phyloP scores from a whole-genome alignment of 2,329 filamentous ascomycete genomes.

The Trichophyton rubrum region DNA sequence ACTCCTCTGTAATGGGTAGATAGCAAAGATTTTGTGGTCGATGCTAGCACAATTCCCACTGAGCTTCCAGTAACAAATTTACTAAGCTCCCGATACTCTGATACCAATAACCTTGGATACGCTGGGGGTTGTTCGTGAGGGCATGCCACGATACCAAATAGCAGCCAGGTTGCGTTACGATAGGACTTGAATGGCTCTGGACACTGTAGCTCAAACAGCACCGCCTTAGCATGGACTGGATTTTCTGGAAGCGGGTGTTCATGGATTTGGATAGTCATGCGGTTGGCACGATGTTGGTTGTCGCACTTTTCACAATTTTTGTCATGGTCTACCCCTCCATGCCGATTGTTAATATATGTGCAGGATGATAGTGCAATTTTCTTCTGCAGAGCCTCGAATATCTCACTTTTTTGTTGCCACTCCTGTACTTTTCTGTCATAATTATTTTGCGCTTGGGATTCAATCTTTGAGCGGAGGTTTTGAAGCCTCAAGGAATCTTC shows the following conservation, averaged over 20 bases:
- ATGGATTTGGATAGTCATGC: slow-evolving; percentile 36
- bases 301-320: slow-evolving; percentile 36
- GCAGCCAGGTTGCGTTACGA: slow-evolving; percentile 41
- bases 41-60: slow-evolving; percentile 30
- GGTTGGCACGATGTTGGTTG: slow-evolving; percentile 23
- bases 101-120: slow-evolving; percentile 20
- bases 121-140: background rate
- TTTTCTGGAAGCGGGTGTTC: slow-evolving; percentile 39
- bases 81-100: slow-evolving; percentile 23
- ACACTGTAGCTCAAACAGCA: slow-evolving; percentile 42
- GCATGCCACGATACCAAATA: background rate
- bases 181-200: slow-evolving; percentile 39
- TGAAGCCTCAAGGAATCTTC: slow-evolving; percentile 16
- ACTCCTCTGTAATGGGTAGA: slow-evolving; percentile 38
- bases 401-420: slow-evolving; percentile 22
- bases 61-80: slow-evolving; percentile 13
- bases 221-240: slow-evolving; percentile 25
- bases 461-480: slow-evolving; percentile 25
- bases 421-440: slow-evolving; percentile 30
- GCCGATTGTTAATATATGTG: slow-evolving; percentile 13
- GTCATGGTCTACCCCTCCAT: slow-evolving; percentile 20
- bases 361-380: slow-evolving; percentile 25
- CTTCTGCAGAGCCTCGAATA: slow-evolving; percentile 28
- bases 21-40: slow-evolving; percentile 36
- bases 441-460: slow-evolving; percentile 19